These are phyloP conservation scores for Drechslerella stenobrocha DNA, from an alignment of 2,329 filamentous ascomycete genomes.

Conservation along the genomic window DNA sequence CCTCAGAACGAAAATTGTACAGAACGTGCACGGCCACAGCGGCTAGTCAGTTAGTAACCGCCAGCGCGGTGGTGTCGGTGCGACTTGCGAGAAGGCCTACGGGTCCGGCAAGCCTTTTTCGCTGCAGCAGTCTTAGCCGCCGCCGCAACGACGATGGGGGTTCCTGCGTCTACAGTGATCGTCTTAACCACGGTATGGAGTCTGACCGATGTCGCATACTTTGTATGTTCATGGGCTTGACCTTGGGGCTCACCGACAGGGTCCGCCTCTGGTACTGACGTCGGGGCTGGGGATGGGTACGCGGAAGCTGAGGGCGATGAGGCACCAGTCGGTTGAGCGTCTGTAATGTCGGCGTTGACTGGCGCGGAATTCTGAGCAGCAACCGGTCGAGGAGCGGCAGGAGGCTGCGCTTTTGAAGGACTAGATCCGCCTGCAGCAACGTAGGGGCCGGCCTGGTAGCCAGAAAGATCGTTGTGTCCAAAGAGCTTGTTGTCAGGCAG, in stretches of 20 bases:
- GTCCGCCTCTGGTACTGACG: constrained; percentile 6
- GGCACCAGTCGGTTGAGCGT: no score
- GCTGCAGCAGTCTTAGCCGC: not conserved
- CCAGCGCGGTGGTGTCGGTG: constrained; percentile 8
- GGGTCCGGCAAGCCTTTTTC: constrained; percentile 26
- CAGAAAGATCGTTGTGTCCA: constrained; percentile 38
- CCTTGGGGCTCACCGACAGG: constrained; percentile 3
- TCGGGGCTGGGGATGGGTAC: constrained; percentile 3
- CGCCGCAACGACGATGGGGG: not conserved
- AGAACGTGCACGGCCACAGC: constrained; percentile 3
- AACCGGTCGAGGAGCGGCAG: constrained; percentile 7
- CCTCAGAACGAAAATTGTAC: constrained; percentile 34
- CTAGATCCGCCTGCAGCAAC: constrained; percentile 17
- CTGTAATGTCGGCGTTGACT: no score
- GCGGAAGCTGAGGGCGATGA: no score
- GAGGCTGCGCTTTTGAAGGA: constrained; percentile 2
- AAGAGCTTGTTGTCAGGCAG: constrained; percentile 43
- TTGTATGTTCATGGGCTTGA: constrained; percentile 6
- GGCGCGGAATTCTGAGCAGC: no score
- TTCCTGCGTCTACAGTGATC: constrained; percentile 8
- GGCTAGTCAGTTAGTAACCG: constrained; percentile 21
- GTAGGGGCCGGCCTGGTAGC: constrained; percentile 25
- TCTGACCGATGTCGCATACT: constrained; percentile 2
- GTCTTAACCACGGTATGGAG: constrained; percentile 24
- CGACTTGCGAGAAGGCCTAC: constrained; percentile 16